Evolutionary conservation across 2,329 filamentous ascomycete genomes (phyloP), one percentile per base, ranked within the genome.

Genomic region (Alternaria arbusti): DNA sequence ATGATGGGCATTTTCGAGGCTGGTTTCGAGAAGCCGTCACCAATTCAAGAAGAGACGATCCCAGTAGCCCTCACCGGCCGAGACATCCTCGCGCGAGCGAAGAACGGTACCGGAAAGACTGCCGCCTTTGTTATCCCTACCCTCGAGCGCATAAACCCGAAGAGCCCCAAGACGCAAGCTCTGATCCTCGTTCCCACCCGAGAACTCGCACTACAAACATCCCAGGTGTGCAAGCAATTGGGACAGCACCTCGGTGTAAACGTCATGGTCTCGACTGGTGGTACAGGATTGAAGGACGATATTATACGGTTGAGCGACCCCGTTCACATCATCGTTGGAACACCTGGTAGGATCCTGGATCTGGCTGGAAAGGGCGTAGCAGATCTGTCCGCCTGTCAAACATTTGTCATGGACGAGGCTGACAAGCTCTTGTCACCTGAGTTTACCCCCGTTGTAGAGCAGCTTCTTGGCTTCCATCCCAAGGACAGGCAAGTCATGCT

Each of bases 1-100:
- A 89, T 99, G 84, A 99, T 98, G 95, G 96, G 96, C 67, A 98
- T 99, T 71, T 99, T 98, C 81, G 96, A 99, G 84, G 96, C 96
- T 72, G 96, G 96, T 68, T 99, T 97, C 81, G 96, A 99, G 81
- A 97, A 97, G 84, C 96, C 96, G 15, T 99, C 96, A 61, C 96
- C 96, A 11, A 99, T 99, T 74, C 96, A 99, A 88, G 96, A 99
- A 90, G 96, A 98, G 84, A 94, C 96, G 59, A 97, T 99, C 76
- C 96, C 96, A 51, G 95, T 99, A 70, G 96, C 96, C 54, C 87
- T 99, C 61, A 97, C 95, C 51, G 96, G 96, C 60, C 89, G 95
- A 82, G 96, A 99, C 79, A 94, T 99, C 74, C 88, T 99, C 69
- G 96, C 96, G 64, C 89, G 96, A 82, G 96, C 96, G 70, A 99